These are phyloP conservation scores for Tricholoma furcatifolium DNA, from an alignment of 768 basidiomycete species.

Conservation along the genomic window DNA sequence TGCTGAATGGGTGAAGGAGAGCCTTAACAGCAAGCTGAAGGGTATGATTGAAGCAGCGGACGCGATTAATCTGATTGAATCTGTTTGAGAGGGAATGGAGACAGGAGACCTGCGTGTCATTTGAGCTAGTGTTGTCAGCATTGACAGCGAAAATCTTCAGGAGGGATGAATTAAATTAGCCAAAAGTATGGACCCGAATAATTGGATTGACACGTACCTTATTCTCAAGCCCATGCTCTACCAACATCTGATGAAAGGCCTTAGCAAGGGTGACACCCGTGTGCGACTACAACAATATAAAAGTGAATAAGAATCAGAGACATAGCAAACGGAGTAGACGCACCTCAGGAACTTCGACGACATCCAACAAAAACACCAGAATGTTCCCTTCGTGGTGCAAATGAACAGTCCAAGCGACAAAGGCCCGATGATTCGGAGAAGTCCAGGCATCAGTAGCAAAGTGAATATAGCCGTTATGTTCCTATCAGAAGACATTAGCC, in stretches of 20 bases:
- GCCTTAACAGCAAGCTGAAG: neutral
- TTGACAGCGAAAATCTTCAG: constrained; percentile 19
- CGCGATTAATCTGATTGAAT: neutral
- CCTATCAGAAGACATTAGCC: constrained; percentile 2
- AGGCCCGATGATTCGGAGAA: too few relatives aligned
- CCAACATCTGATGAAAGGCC: constrained; percentile 18
- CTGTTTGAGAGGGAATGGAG: neutral
- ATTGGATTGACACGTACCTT: neutral
- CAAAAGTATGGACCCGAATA: neutral
- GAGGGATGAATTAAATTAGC: neutral
- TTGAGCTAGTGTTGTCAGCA: constrained; percentile 5
- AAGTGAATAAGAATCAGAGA: neutral
- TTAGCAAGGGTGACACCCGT: constrained; percentile 20
- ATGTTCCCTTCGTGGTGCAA: constrained; percentile 20
- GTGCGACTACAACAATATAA: constrained; percentile 16
- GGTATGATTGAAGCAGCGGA: too few relatives aligned
- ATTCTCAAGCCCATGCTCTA: too few relatives aligned
- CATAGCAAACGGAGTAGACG: neutral
- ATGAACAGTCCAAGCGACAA: too few relatives aligned
- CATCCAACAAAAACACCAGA: constrained; percentile 24
- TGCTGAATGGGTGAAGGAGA: neutral
- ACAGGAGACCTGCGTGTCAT: neutral
- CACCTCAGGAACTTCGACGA: constrained; percentile 26
- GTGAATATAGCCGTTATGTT: constrained; percentile 18
- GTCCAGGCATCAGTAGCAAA: constrained; percentile 34